Evolutionary conservation across 148 eudicot genomes (phyloP).

Genomic region (Selenicereus undatus): DNA sequence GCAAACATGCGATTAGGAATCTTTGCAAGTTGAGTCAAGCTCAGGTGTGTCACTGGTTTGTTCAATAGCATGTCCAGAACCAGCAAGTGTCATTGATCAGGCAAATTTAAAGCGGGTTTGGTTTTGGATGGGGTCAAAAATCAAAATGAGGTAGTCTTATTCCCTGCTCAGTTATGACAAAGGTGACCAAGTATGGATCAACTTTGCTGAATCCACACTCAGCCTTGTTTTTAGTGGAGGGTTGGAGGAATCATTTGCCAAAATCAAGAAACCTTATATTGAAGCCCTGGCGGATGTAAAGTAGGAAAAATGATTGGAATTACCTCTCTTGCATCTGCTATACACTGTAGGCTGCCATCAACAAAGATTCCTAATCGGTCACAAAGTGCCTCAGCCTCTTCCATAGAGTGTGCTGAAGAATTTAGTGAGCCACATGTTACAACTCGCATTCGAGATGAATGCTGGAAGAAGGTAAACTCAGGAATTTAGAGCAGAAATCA

Average conservation of each 20-base stretch:
- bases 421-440: neutral
- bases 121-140: neutral
- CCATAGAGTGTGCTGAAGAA: conserved; percentile 39
- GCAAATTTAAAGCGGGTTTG: neutral
- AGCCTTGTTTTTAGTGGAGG: neutral
- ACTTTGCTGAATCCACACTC: neutral
- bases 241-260: neutral
- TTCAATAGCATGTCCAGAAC: neutral
- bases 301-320: neutral
- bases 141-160: neutral
- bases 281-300: too few species aligned
- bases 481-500: neutral
- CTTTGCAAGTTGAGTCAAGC: neutral
- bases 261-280: too few species aligned
- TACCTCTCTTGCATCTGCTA: conserved; percentile 43
- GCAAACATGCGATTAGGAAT: too few species aligned
- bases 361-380: conserved; percentile 38
- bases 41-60: neutral
- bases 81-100: neutral
- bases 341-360: conserved; percentile 30
- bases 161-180: neutral
- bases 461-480: neutral
- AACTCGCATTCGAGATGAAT: neutral
- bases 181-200: neutral
- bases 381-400: conserved; percentile 42